Percentiles rank a stretch among this genome's conserved stretches.
These are phyloP conservation scores for Exophiala lecanii-corni DNA, from an alignment of 2,329 filamentous ascomycete genomes.

Conservation along the genomic window DNA sequence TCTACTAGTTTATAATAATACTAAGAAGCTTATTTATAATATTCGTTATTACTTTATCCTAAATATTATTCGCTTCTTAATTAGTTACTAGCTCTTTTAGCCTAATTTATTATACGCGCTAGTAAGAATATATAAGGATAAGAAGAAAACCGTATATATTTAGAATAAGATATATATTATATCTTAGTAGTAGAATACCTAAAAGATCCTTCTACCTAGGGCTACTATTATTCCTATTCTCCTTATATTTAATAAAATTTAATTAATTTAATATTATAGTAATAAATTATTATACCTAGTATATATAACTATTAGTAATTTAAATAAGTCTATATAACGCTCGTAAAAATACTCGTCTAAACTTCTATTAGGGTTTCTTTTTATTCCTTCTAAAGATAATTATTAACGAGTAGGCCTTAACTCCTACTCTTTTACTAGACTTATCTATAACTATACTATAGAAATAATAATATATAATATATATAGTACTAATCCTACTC, in stretches of 20 bases:
- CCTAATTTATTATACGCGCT: neutral
- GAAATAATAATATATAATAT: too few species aligned
- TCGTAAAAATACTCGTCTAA: too few species aligned
- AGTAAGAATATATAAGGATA: too few species aligned
- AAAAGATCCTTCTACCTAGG: too few species aligned
- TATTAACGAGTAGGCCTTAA: too few species aligned
- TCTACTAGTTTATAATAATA: neutral
- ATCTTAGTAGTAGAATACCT: conserved; percentile 1
- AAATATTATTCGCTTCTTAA: neutral
- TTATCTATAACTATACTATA: neutral
- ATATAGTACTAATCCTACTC: too few species aligned
- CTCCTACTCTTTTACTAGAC: too few species aligned
- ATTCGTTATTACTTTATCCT: neutral
- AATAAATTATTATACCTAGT: conserved; percentile 1
- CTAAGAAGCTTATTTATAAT: neutral
- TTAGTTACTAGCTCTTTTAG: neutral
- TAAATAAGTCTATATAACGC: neutral
- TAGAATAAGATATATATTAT: neutral
- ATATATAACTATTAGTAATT: neutral
- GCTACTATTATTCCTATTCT: neutral
- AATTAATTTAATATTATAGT: neutral
- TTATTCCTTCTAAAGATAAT: too few species aligned
- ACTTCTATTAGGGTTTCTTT: too few species aligned
- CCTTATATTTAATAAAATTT: neutral
- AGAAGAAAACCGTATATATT: too few species aligned